Percentiles rank a stretch among this genome's conserved stretches.
These are phyloP conservation scores for Fusarium virguliforme DNA, from an alignment of 2,329 filamentous ascomycete species.

Conservation along the genomic window DNA sequence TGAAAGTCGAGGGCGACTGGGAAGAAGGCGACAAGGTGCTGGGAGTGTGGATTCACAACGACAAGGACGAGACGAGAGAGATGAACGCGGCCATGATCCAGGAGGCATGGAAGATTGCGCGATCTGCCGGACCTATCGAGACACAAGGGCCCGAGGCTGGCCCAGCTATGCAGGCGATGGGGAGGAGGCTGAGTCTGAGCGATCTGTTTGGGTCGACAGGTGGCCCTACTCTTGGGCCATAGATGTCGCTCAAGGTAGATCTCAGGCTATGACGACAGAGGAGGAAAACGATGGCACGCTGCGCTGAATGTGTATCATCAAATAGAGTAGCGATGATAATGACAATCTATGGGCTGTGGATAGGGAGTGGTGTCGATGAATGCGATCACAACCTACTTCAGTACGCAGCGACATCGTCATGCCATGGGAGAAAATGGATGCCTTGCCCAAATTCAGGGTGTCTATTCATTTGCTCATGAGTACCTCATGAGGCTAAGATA, in stretches of 20 bases:
- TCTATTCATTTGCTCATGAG: slow-evolving; percentile 51
- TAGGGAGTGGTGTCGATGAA: background rate
- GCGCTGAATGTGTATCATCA: background rate
- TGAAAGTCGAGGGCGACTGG: slow-evolving; percentile 59
- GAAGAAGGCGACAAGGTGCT: slow-evolving; percentile 61
- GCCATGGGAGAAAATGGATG: background rate
- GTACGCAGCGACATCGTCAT: background rate
- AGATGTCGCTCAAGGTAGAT: slow-evolving; percentile 28
- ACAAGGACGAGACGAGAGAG: slow-evolving; percentile 62
- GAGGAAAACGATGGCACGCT: background rate
- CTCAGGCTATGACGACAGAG: slow-evolving; percentile 2
- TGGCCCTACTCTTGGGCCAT: slow-evolving; percentile 42
- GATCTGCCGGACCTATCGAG: slow-evolving; percentile 52
- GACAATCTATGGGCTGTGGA: background rate
- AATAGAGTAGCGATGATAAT: background rate
- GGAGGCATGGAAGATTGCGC: slow-evolving; percentile 61
- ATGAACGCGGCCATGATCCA: slow-evolving; percentile 61
- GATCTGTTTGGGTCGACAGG: slow-evolving; percentile 62
- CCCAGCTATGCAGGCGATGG: slow-evolving; percentile 63
- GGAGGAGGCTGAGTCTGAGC: slow-evolving; percentile 61
- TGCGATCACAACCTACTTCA: background rate
- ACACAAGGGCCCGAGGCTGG: slow-evolving; percentile 56
- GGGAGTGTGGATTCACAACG: slow-evolving; percentile 71
- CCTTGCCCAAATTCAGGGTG: slow-evolving; percentile 13
- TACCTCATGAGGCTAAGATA: slow-evolving; percentile 42